A percentile compares a stretch with the other conserved stretches of the same genome.
Evolutionary conservation across 1,139 yeast genomes (phyloP).

Genomic region (Pichia sp.): DNA sequence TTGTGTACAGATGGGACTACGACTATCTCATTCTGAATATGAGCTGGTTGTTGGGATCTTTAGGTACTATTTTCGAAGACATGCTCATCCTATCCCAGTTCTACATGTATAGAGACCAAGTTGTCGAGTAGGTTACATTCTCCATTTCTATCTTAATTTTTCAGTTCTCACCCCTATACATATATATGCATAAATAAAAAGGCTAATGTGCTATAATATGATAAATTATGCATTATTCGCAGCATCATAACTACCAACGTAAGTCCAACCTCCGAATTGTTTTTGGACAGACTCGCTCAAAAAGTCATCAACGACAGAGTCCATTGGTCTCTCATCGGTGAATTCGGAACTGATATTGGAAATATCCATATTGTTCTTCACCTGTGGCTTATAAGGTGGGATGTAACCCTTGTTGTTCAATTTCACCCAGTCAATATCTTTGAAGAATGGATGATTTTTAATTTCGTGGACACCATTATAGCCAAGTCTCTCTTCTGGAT

Average conservation of each 20-base stretch:
- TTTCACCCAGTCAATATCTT: conserved; percentile 87
- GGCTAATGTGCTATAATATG: too few species aligned
- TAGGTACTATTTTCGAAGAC: conserved; percentile 70
- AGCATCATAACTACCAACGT: conserved; percentile 51
- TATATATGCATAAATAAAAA: too few species aligned
- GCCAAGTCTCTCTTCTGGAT: conserved; percentile 75
- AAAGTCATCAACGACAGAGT: conserved; percentile 89
- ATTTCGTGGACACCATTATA: conserved; percentile 79
- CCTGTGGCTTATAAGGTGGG: conserved; percentile 95
- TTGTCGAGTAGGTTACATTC: too few species aligned
- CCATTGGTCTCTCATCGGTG: conserved; percentile 89
- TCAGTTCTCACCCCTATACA: too few species aligned
- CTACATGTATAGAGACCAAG: conserved; percentile 40
- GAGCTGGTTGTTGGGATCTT: conserved; percentile 69
- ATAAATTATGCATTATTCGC: conserved; percentile 20
- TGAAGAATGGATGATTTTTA: conserved; percentile 79
- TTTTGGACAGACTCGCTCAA: conserved; percentile 86
- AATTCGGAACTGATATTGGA: conserved; percentile 91
- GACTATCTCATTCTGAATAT: conserved; percentile 55
- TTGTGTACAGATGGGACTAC: conserved; percentile 55
- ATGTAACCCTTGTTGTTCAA: conserved; percentile 80
- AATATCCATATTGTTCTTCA: conserved; percentile 79
- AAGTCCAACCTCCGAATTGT: conserved; percentile 99
- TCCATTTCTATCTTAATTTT: too few species aligned
- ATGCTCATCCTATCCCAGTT: conserved; percentile 57